phyloP scores from a whole-genome alignment of 2,329 filamentous ascomycete genomes.

The Aureobasidium sp. region DNA sequence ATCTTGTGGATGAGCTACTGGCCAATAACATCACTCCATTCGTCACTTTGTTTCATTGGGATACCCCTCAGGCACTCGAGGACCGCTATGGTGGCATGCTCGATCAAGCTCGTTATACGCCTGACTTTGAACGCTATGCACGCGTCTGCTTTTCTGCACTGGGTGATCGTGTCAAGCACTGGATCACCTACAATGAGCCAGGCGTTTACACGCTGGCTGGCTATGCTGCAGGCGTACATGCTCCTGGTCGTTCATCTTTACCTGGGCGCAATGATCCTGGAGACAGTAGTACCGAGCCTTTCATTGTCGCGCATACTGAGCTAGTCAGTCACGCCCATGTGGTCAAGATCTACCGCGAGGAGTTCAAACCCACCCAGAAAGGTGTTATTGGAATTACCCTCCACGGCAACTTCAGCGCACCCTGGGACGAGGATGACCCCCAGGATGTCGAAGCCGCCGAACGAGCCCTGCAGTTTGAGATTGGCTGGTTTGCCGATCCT shows the following conservation, averaged over 20 bases:
- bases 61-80: conserved; percentile 29
- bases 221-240: conserved; percentile 11
- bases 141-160: conserved; percentile 32
- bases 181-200: conserved; percentile 40
- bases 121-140: conserved; percentile 36
- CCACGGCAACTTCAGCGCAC: conserved; percentile 34
- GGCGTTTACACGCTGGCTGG: not conserved
- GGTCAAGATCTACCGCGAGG: conserved; percentile 25
- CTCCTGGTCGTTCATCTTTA: not conserved
- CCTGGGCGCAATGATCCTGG: conserved; percentile 4
- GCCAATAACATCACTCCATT: conserved; percentile 71
- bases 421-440: conserved; percentile 27
- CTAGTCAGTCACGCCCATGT: conserved; percentile 18
- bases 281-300: conserved; percentile 23
- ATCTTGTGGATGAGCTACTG: conserved; percentile 70
- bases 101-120: conserved; percentile 20
- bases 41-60: conserved; percentile 79
- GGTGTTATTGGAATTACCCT: conserved; percentile 24
- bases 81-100: conserved; percentile 33
- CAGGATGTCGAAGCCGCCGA: conserved; percentile 26
- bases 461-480: conserved; percentile 29
- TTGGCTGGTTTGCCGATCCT: conserved; percentile 37
- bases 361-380: conserved; percentile 32
- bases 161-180: conserved; percentile 33
- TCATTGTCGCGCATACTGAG: conserved; percentile 32